Base-by-base conservation (phyloP, 2,329 filamentous ascomycete species). In the Chalaropsis ovoidea region DNA sequence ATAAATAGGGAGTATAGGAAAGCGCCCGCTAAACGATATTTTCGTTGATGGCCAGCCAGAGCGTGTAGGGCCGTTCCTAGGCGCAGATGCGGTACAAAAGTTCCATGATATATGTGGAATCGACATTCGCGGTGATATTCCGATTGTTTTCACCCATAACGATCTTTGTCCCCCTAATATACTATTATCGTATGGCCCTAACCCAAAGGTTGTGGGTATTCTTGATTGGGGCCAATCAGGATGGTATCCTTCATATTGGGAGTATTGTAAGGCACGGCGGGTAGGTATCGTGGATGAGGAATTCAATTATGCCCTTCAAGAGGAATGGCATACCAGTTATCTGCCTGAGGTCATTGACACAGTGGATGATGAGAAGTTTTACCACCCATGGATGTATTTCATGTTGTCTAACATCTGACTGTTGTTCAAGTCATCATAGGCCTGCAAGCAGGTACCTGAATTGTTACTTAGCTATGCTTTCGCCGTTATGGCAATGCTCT, bases 361-460 rank as follows among this genome's bases (percentile, higher is more conserved):
- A 45, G 42, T 45, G 42, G 42, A 45, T 45, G 42, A 45, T 17
- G 8, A 45, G 42, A 45, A 13, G 42, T 45, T 45, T 45, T 45
- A 45, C 42, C 42, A 45, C 42, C 42, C 42, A 3, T 45, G 42
- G 42, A 8, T 45, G 42, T 45, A 45, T 45, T 45, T 45, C 42
- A 45, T 45, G 42, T 45, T 45, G 42, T 45, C 42, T 45, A 45
- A 45, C 42, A 45, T 45, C 42, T 45, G 42, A 45, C 42, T 45
- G 42, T 45, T 45, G 31, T 7, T 35, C 31, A 35, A 35, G 31
- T 35, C 31, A 35, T 35, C 31, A 35, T 35, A 35, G 31, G 31
- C 31, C 31, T 35, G 31, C 31, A 7, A 35, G 31, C 31, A 35
- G 31, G 31, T 35, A 35, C 7, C 31, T 35, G 31, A 35, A 35